These are phyloP conservation scores for Parascedosporium putredinis DNA, from an alignment of 2,329 filamentous ascomycete genomes.

Conservation along the genomic window DNA sequence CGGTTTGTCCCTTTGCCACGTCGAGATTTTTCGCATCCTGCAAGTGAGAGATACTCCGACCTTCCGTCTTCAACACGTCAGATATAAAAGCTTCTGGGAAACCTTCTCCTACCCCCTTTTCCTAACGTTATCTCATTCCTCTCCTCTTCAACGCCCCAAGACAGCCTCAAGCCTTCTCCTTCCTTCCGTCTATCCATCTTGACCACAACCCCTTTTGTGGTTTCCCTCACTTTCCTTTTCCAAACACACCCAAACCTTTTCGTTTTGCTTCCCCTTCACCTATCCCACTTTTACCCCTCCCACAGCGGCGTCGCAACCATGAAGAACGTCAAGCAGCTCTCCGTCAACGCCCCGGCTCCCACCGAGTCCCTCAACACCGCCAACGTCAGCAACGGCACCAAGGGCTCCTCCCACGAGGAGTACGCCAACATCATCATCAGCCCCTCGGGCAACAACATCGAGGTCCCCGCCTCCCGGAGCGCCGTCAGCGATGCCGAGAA, in stretches of 20 bases:
- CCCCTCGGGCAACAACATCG: conserved; percentile 36
- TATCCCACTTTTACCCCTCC: neutral
- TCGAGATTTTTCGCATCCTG: no score
- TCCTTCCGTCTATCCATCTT: no score
- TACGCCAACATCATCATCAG: neutral
- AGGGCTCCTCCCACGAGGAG: neutral
- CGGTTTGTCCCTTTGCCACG: no score
- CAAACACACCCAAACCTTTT: no score
- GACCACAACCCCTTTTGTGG: no score
- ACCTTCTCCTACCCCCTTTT: neutral
- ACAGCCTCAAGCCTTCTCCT: no score
- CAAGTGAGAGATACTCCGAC: no score
- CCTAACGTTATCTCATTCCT: neutral
- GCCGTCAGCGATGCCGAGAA: conserved; percentile 56
- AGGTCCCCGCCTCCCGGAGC: conserved; percentile 59
- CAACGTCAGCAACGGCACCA: neutral
- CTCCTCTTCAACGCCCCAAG: neutral
- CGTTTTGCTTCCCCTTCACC: neutral
- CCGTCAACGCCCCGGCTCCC: neutral
- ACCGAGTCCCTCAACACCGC: neutral
- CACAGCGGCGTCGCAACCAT: neutral
- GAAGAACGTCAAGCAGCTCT: neutral
- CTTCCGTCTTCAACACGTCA: neutral
- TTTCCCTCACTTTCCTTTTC: no score
- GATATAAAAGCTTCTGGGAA: neutral